These are phyloP conservation scores for Magnolia sinica DNA, from an alignment of 164 flowering plant species.

Conservation along the genomic window DNA sequence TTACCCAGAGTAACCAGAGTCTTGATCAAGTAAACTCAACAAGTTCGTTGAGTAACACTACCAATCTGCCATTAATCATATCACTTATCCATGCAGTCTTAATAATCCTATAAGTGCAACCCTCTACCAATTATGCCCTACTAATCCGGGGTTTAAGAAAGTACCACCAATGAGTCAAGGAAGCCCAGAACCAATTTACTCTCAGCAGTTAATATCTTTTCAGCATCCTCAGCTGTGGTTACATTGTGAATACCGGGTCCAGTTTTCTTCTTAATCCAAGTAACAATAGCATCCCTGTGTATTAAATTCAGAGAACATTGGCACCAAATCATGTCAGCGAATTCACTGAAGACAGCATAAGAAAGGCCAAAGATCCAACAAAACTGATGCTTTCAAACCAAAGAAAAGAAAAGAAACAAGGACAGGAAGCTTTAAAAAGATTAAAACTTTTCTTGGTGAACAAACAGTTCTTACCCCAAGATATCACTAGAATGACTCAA, in stretches of 20 bases:
- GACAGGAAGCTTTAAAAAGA: no score
- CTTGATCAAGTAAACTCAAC: background rate
- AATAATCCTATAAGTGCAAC: background rate
- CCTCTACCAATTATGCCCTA: background rate
- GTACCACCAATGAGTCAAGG: constrained; percentile 86
- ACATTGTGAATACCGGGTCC: constrained; percentile 76
- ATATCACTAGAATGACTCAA: background rate
- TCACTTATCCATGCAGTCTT: no score
- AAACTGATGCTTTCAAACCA: no score
- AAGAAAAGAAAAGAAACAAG: no score
- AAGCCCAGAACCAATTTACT: constrained; percentile 68
- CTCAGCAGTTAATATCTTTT: constrained; percentile 58
- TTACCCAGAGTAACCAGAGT: background rate
- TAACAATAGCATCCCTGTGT: constrained; percentile 77
- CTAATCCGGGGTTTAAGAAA: background rate
- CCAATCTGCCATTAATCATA: no score
- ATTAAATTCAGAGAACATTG: background rate
- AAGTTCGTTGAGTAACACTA: background rate
- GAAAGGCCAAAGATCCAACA: background rate
- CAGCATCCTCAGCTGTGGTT: constrained; percentile 72
- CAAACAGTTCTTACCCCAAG: no score
- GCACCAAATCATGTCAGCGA: background rate
- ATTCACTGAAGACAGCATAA: background rate
- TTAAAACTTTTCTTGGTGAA: no score
- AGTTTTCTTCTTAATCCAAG: constrained; percentile 91